phyloP scores from a whole-genome alignment of 2,329 filamentous ascomycete genomes.

The Fusarium chaquense region DNA sequence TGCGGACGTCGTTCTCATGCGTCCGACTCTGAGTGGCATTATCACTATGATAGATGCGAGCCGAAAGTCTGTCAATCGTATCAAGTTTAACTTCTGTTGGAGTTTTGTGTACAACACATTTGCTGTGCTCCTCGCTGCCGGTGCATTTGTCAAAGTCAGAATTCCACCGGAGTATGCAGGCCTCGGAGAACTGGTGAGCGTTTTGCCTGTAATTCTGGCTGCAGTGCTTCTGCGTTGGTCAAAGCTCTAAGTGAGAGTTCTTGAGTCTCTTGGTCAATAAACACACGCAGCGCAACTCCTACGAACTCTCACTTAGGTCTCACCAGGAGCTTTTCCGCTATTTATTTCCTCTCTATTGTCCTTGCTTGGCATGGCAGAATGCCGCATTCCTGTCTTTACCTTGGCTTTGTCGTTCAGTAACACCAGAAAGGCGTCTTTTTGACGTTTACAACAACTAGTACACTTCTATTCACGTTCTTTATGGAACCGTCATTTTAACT shows the following conservation, averaged over 20 bases:
- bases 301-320: conserved; percentile 11
- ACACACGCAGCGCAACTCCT: conserved; percentile 1
- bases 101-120: conserved; percentile 76
- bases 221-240: conserved; percentile 47
- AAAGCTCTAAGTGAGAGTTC: conserved; percentile 29
- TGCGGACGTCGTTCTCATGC: conserved; percentile 77
- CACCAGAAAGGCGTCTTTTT: neutral
- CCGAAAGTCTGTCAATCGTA: conserved; percentile 58
- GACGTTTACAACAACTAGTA: neutral
- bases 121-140: conserved; percentile 74
- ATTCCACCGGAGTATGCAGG: conserved; percentile 74
- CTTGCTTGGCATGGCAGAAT: conserved; percentile 13
- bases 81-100: conserved; percentile 78
- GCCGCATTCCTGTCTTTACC: conserved; percentile 30
- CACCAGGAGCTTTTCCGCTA: neutral
- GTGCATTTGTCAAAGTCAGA: conserved; percentile 68
- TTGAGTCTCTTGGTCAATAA: neutral
- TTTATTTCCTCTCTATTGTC: neutral
- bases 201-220: conserved; percentile 72
- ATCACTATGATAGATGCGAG: conserved; percentile 68
- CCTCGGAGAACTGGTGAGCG: conserved; percentile 79
- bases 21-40: conserved; percentile 66
- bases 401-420: neutral
- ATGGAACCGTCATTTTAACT: neutral
- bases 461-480: conserved; percentile 7